Conservation (phyloP, 2,329 filamentous ascomycete species). For the Exophiala bonariae region DNA sequence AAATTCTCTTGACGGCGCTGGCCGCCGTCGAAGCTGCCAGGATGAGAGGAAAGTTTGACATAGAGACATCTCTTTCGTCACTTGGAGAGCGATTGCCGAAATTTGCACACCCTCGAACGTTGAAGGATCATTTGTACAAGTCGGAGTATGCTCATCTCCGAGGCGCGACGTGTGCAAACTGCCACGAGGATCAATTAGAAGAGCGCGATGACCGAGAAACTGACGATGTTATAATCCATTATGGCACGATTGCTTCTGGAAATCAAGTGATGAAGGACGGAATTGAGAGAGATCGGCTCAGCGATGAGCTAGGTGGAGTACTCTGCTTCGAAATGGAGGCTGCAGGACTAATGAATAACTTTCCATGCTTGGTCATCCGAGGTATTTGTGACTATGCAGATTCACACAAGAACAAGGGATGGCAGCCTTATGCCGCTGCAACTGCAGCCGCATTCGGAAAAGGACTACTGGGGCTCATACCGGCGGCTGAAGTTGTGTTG, state of each 20-base stretch:
- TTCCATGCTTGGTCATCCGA: slow-evolving; percentile 17
- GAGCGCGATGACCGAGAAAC: slow-evolving; percentile 5
- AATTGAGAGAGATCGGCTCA: background rate
- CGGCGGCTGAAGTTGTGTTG: too few species aligned
- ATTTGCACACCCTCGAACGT: too few species aligned
- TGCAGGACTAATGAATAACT: slow-evolving; percentile 16
- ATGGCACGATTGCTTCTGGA: slow-evolving; percentile 26
- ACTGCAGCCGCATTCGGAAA: slow-evolving; percentile 16
- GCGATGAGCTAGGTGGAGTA: background rate
- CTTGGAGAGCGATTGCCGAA: too few species aligned
- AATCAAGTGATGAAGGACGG: slow-evolving; percentile 21
- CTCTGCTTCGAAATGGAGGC: slow-evolving; percentile 18
- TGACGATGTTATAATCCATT: slow-evolving; percentile 17
- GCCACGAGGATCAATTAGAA: background rate
- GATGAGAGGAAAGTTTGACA: background rate
- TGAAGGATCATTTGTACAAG: background rate
- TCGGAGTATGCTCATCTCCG: background rate
- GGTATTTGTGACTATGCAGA: slow-evolving; percentile 23
- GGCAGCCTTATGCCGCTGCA: slow-evolving; percentile 17
- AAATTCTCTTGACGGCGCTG: slow-evolving; percentile 21
- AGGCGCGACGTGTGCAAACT: background rate
- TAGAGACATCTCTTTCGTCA: background rate
- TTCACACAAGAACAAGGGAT: slow-evolving; percentile 17
- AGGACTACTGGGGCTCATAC: background rate
- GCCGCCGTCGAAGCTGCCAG: background rate